Base-by-base conservation (phyloP, 2,329 filamentous ascomycete genomes). In the Amauroascus niger region DNA sequence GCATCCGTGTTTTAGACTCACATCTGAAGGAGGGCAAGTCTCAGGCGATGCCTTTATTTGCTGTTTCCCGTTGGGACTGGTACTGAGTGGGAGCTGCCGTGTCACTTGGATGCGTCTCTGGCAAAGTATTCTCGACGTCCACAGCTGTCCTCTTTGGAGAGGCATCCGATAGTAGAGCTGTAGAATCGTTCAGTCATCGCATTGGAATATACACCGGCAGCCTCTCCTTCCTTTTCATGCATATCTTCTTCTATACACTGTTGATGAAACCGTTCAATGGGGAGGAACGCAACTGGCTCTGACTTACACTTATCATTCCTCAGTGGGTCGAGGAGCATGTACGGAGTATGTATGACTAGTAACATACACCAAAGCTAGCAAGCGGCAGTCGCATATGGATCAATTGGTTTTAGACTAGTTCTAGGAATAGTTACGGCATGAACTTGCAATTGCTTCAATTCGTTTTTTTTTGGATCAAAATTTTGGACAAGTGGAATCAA, bases 251-350 rank as follows among this genome's bases (percentile, higher is more conserved):
- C n/a, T n/a, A n/a, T n/a, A n/a, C n/a, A n/a, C n/a, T n/a, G 28
- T 32, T 32, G 28, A 6, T 32, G 11, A 6, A 7, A 16, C 35
- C n/a, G 14, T 8, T 39, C 37, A 40, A 40, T 20, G 28, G n/a
- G 26, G 11, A 32, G 13, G n/a, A 35, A 7, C 11, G 40, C 26
- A 43, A 2, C 40, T 24, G 6, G 40, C 9, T 20, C 4, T 16
- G 14, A 45, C 41, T 45, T 45, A 45, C 41, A 30, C 3, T n/a
- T 16, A 45, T 45, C 41, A 45, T 45, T 45, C n/a, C 24, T 45
- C 41, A 26, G 20, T 13, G 14, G 11, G 28, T 26, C 8, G 14
- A 45, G 13, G 24, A 43, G 37, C 26, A 30, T 5, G 40, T 14
- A 6, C 3, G 6, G 11, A 6, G 20, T 14, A 13, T 24, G 40